Base-by-base conservation (phyloP, 106 monocot species). In the Platanthera zijinensis region DNA sequence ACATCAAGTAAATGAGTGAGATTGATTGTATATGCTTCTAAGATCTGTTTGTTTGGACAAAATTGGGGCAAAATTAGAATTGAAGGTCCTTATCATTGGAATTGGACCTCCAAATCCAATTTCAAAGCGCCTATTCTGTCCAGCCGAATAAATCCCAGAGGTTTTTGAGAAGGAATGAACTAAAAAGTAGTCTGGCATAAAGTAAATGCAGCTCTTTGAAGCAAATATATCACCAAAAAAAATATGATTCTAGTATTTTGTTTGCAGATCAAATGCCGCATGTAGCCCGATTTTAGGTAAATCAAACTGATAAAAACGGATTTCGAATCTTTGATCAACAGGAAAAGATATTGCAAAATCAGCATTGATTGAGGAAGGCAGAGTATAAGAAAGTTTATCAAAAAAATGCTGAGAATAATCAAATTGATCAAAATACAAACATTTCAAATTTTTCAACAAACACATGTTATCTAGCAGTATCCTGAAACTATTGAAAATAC, bases 401-500 rank as follows among this genome's bases (percentile, higher is more conserved):
- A 69, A 30, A 32, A 14, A 69, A 8, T 0, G 15, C 69, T 46
- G 48, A 70, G 47, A 70, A n/a, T 15, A 17, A 3, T 28, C 7
- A 11, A 32, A 22, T 10, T 12, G 28, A 10, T 66, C 66, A 64
- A 21, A 69, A 47, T 5, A 69, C 8, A 7, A 13, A 2, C n/a
- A n/a, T 15, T 47, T 48, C 47, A 45, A 28, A 70, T 47, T 48
- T 70, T 15, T 47, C 48, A 45, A n/a, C 10, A 48, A 45, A 17
- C 70, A n/a, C n/a, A 70, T 48, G 70, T 70, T 48, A 45, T 70
- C 70, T 17, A 70, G 15, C 17, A 70, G 70, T 48, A 48, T 48
- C 70, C 47, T 47, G 48, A 66, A 2, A 28, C 21, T 66, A 25
- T 66, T 66, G 28, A 32, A 5, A 66, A 19, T 28, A 32, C 11